Conservation (phyloP, 257 asterid species). For the Nicotiana tabacum region DNA sequence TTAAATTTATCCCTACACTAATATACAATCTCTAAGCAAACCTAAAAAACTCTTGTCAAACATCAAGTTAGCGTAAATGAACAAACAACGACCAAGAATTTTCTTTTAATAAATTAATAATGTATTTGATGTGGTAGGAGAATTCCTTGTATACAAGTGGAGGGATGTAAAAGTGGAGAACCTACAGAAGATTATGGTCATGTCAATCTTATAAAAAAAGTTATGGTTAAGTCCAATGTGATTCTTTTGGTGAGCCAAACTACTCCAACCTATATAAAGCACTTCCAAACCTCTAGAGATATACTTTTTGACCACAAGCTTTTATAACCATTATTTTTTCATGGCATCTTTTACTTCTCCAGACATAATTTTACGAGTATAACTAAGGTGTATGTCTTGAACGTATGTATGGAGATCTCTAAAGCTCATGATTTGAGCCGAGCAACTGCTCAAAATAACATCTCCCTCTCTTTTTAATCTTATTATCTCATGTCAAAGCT, state of each 20-base stretch:
- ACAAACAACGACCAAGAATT: not conserved
- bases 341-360: not conserved
- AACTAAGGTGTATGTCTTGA: not conserved
- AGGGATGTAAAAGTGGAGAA: not conserved
- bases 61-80: not conserved
- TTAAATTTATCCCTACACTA: not conserved
- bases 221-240: not conserved
- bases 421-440: not conserved
- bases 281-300: not conserved
- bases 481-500: not conserved
- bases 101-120: not conserved
- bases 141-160: not conserved
- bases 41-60: not conserved
- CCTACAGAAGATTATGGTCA: too few relatives aligned
- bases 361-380: not conserved
- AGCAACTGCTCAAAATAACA: not conserved
- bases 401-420: not conserved
- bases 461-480: not conserved
- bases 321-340: not conserved
- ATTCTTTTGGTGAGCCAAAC: not conserved
- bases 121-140: not conserved
- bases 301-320: not conserved
- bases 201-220: too few relatives aligned
- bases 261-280: not conserved
- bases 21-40: not conserved